phyloP scores from a whole-genome alignment of 192 early-diverging fungal species.

The Backusella liffmaniae region DNA sequence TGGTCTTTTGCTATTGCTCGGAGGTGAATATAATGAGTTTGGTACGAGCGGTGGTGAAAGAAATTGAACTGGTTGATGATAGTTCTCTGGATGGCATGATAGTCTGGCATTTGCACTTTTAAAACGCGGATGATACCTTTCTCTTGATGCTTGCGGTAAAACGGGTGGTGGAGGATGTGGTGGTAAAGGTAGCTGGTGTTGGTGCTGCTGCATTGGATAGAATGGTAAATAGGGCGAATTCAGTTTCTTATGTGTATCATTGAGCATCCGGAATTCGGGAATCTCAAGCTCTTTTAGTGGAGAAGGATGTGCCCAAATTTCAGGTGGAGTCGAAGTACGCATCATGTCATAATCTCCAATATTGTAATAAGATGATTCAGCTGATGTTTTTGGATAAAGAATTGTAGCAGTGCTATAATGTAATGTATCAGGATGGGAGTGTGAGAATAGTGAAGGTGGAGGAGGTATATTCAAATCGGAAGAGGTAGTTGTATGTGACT shows the following conservation, averaged over 20 bases:
- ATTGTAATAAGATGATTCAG: neutral
- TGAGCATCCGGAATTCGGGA: neutral
- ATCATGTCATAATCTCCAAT: neutral
- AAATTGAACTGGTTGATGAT: neutral
- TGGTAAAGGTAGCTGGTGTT: neutral
- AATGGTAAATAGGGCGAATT: neutral
- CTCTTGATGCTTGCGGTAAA: neutral
- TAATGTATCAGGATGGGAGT: neutral
- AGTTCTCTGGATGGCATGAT: neutral
- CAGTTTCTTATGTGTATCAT: neutral
- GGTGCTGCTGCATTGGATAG: neutral
- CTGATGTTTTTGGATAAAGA: neutral
- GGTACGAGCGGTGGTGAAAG: neutral
- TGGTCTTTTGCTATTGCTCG: neutral
- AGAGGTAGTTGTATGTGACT: neutral
- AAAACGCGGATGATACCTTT: constrained; percentile 9
- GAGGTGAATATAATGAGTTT: neutral
- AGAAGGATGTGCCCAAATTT: neutral
- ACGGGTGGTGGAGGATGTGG: neutral
- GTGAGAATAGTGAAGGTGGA: neutral
- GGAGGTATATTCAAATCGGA: neutral
- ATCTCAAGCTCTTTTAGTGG: neutral
- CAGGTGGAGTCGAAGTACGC: neutral
- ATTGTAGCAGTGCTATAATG: neutral
- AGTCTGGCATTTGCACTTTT: constrained; percentile 15